Base-by-base conservation (phyloP, 352 stramenopile species). In the Phytophthora niederhauseri region DNA sequence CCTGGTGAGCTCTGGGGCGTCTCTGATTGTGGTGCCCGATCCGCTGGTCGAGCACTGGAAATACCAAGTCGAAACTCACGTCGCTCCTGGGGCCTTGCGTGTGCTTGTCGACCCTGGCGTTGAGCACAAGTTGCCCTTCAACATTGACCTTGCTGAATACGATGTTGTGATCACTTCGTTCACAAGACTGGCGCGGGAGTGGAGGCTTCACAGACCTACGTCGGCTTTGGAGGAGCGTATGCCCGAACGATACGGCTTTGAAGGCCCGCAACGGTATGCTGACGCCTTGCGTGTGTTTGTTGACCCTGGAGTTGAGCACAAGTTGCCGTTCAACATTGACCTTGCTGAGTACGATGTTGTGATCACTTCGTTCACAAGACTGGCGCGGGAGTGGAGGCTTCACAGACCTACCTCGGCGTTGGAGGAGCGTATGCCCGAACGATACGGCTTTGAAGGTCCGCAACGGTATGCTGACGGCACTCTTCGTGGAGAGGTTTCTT, bases 151-250 rank as follows among this genome's bases (percentile, higher is more conserved):
- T 12, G 85, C 78, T 19, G 55, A 52, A 3, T 89, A 89, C 52
- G 88, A 96, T 64, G 68, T 93, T 12, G 86, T 96, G 0, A 77
- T 96, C 46, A 94, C 83, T 1, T 90, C 86, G 17, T 93, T 94
- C 50, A 77, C 65, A 17, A 77, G 88, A 3, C 49, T 96, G 20
- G 80, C 68, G 0, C 54, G 73, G 5, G 82, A 96, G 30, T 96
- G 88, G 88, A 91, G 82, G 54, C 72, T 75, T 45, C 74, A 80
- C 12, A 79, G 84, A 28, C 88, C 88, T 17, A 76, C 63, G 1
- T 93, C 81, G 1, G 79, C 80, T 24, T 66, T 94, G 4, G 88
- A 94, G 66, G 66, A 76, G 45, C 77, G 82, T 3, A 82, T 81
- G 59, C 88, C 88, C 1, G 79, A 92, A 15, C 84, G 85, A 14